Base-by-base conservation (phyloP, 2,329 filamentous ascomycete species). In the Pseudogymnoascus sp. region DNA sequence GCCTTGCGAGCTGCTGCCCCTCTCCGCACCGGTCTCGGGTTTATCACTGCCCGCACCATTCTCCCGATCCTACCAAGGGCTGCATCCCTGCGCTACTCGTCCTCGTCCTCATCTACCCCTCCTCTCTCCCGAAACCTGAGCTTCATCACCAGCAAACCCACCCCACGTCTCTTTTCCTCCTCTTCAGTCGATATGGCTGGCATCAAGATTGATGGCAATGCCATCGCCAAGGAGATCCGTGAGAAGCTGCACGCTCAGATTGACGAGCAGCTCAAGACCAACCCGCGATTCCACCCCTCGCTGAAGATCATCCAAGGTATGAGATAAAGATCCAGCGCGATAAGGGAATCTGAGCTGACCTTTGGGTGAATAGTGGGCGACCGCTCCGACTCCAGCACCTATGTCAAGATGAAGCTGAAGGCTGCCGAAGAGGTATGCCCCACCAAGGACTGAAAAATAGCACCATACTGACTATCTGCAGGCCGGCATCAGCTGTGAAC, bases 381-480 rank as follows among this genome's bases (percentile, higher is more conserved):
- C 76, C 87, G 95, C 71, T 91, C 90, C 69, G 95, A 99, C 79
- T 97, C 93, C 39, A 89, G 90, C 96, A 97, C 93, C 62, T 99
- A 99, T 89, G 93, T 99, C 78, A 93, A 93, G 79, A 99, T 99
- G 95, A 99, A 99, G 81, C 80, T 97, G 73, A 99, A 97, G 83
- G 95, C 95, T 69, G 95, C 95, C 64, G 82, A 90, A 75, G 95
- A 97, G 83, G 90, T 92, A 80, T 70, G 60, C 37, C 61, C 6
- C 36, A 8, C 54, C 37, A 39, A 59, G 64, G 67, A 64, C 67
- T 69, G 59, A 42, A 16, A 42, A 11, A 1, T 62, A 54, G 45
- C 23, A 21, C 3, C 11, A 18, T 42, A 60, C 31, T 59, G 40
- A 73, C 67, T 68, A 63, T 67, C 61, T 65, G n/a, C 70, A 93